phyloP scores from a whole-genome alignment of 2,329 filamentous ascomycete genomes.

The Arthrobotrys musiformis region DNA sequence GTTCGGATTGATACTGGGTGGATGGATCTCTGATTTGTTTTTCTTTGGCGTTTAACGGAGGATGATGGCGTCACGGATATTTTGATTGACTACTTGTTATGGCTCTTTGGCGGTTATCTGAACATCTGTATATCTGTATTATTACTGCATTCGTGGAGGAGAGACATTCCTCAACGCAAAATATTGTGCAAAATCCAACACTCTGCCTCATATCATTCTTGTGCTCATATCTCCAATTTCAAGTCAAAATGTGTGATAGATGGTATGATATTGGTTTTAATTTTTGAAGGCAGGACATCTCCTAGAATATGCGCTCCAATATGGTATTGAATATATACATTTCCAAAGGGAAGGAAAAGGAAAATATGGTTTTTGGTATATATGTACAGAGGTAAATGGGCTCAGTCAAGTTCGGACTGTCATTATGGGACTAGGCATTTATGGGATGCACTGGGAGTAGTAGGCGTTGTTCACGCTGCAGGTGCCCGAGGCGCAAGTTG shows the following conservation, averaged over 20 bases:
- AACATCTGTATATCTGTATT: neutral
- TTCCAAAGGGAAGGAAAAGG: neutral
- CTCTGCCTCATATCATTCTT: neutral
- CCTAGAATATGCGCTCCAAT: constrained; percentile 9
- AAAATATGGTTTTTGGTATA: neutral
- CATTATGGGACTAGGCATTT: no score
- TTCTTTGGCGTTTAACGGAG: constrained; percentile 10
- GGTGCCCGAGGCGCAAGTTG: constrained; percentile 32
- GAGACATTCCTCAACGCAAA: neutral
- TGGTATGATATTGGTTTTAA: neutral
- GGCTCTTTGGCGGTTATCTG: neutral
- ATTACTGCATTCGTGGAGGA: no score
- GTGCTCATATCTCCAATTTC: neutral
- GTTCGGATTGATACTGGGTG: neutral
- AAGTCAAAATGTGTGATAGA: neutral
- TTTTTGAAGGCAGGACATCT: neutral
- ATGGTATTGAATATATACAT: constrained; percentile 20
- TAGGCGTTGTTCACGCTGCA: constrained; percentile 38
- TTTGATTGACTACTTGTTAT: neutral
- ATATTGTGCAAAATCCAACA: neutral
- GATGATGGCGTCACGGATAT: neutral
- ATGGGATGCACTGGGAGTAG: constrained; percentile 43
- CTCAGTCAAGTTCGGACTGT: no score
- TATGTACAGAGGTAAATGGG: constrained; percentile 7
- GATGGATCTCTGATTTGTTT: neutral